Evolutionary conservation across 2,329 filamentous ascomycete species (phyloP), one percentile per base, ranked within the genome.

Genomic region (Tolypocladium tundrense): DNA sequence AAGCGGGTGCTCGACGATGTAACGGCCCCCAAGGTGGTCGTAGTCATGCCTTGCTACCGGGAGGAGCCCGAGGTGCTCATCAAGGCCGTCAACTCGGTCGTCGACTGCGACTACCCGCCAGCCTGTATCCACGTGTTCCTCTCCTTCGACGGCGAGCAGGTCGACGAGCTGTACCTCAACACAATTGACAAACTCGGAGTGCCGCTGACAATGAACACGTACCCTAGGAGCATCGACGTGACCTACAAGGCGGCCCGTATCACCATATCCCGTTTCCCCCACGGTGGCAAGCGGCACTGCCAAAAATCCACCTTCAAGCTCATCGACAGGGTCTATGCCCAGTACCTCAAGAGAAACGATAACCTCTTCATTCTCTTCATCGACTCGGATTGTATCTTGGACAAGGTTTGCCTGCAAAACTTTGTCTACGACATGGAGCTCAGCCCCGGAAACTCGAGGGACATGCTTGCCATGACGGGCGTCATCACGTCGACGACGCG

Each of bases 371-470:
- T 97, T 56, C 82, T 97, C 13, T 97, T 97, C 74, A 97, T 97
- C 69, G 93, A 97, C 75, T 97, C 92, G 0, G 93, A 97, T 70
- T 97, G 94, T 73, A 94, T 97, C 61, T 78, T 97, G 54, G 93
- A 97, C 75, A 84, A 86, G 59, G 85, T 92, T 45, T 97, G 93
- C 70, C 83, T 97, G 60, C 93, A 97, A 70, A 97, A 97, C 72
- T 97, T 97, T 73, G 90, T 97, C 76, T 97, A 94, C 73, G 93
- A 97, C 70, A 97, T 97, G 94, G 91, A 97, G 73, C 79, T 97
- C 60, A 96, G 93, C 72, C 93, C 93, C 1, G 92, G 92, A 57
- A 96, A 92, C 74, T 86, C 89, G 68, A 85, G 87, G 68, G 90
- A 95, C 70, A 97, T 96, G 90, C 79, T 97, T 68, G 93, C 93